Conservation (phyloP, 345 rosid species). For the Pugionium cornutum region DNA sequence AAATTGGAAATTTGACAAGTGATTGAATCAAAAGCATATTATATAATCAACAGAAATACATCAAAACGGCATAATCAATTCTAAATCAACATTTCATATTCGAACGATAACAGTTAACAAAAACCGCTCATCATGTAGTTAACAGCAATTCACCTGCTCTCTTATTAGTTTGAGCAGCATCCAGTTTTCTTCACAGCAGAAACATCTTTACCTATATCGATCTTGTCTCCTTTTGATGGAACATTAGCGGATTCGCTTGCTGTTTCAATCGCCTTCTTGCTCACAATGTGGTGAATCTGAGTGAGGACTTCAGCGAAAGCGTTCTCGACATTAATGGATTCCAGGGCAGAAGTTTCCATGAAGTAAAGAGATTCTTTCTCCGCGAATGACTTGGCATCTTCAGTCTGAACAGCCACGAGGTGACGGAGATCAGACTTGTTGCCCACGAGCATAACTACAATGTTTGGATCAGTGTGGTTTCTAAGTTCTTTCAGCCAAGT, state of each 20-base stretch:
- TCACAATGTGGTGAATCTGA: constrained; percentile 52
- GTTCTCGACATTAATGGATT: constrained; percentile 52
- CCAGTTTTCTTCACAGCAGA: constrained; percentile 46
- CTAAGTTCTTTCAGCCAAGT: constrained; percentile 57
- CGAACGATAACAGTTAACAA: constrained; percentile 16
- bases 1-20: too few relatives aligned
- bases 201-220: constrained; percentile 45
- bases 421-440: constrained; percentile 61
- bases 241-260: constrained; percentile 36
- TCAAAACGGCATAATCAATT: constrained; percentile 4
- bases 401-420: constrained; percentile 53
- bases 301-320: constrained; percentile 55
- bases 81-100: constrained; percentile 31
- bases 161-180: constrained; percentile 39
- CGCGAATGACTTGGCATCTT: constrained; percentile 50
- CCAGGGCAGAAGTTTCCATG: constrained; percentile 62
- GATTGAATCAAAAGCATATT: not conserved
- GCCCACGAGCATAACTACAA: constrained; percentile 58
- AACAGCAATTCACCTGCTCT: constrained; percentile 25
- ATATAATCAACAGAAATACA: constrained; percentile 21
- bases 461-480: constrained; percentile 58
- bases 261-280: constrained; percentile 53
- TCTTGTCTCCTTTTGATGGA: constrained; percentile 43
- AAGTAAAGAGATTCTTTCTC: constrained; percentile 55
- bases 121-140: constrained; percentile 34